Conservation (phyloP, 2,329 filamentous ascomycete species). For the Colletotrichum horii region DNA sequence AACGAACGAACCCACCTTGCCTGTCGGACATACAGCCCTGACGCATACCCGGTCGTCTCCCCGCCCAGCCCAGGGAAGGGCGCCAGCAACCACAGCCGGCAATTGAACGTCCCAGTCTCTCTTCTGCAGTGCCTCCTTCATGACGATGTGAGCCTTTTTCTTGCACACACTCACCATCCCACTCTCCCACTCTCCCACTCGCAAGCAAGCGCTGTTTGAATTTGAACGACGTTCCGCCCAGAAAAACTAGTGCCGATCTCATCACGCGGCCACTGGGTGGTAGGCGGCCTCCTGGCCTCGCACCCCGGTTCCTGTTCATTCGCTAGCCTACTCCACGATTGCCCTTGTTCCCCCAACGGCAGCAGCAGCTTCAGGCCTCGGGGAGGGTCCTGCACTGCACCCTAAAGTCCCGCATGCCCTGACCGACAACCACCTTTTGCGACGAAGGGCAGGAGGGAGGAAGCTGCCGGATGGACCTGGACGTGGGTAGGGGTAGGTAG, state of each 20-base stretch:
- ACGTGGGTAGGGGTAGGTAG: not conserved
- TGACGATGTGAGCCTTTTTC: not conserved
- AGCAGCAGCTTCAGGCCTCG: not conserved
- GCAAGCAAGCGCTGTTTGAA: not conserved
- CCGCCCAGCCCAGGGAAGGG: not conserved
- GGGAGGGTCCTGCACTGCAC: not conserved
- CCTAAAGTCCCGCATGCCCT: not conserved
- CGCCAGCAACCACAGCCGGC: not conserved
- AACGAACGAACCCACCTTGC: not conserved
- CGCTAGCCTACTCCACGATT: constrained; percentile 5
- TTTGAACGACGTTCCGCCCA: not conserved
- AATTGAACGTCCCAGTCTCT: not conserved
- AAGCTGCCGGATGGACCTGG: not conserved
- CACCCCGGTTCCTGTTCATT: not conserved
- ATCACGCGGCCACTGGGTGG: not conserved
- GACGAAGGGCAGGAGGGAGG: not conserved
- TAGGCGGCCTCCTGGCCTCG: not conserved
- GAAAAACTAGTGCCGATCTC: constrained; percentile 8
- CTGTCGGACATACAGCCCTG: not conserved
- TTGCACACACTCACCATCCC: not conserved
- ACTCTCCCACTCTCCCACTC: not conserved
- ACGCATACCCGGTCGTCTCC: not conserved
- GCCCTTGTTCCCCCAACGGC: not conserved
- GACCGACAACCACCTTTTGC: not conserved
- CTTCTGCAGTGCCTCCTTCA: not conserved